phyloP scores from a whole-genome alignment of 2,329 filamentous ascomycete genomes.

The Penicillium sp. region DNA sequence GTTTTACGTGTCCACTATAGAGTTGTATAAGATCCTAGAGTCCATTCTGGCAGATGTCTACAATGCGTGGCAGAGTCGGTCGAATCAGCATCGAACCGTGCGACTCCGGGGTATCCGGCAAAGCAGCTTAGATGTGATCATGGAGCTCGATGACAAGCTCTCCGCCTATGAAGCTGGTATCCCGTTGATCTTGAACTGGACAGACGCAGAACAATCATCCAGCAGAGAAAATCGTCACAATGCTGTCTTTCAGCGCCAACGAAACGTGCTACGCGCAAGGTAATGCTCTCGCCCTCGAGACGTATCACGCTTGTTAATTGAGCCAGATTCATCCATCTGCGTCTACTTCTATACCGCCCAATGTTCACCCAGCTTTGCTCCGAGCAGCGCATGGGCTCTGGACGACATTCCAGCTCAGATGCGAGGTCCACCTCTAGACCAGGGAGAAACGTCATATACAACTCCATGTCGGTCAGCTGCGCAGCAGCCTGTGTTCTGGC shows the following conservation, averaged over 20 bases:
- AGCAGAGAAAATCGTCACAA: constrained; percentile 2
- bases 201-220: constrained; percentile 2
- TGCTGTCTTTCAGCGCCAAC: constrained; percentile 24
- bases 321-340: constrained; percentile 34
- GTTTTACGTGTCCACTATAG: constrained; percentile 28
- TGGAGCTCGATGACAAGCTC: constrained; percentile 30
- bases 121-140: constrained; percentile 26
- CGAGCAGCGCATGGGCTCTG: constrained; percentile 15
- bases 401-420: constrained; percentile 9
- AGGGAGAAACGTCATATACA: constrained; percentile 24
- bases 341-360: constrained; percentile 34
- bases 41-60: constrained; percentile 38
- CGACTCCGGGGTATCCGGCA: constrained; percentile 12
- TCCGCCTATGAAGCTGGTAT: constrained; percentile 24
- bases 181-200: constrained; percentile 28
- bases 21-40: constrained; percentile 33
- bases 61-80: constrained; percentile 28
- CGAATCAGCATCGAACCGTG: constrained; percentile 8
- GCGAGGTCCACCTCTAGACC: constrained; percentile 1
- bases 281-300: constrained; percentile 3
- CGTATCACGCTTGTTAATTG: not conserved
- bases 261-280: constrained; percentile 32
- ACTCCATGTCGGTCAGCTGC: constrained; percentile 30
- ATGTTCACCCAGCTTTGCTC: constrained; percentile 36
- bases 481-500: constrained; percentile 32